A percentile compares a stretch with the other conserved stretches of the same genome.
Conservation (phyloP, 345 rosid species). For the Salix suchowensis region DNA sequence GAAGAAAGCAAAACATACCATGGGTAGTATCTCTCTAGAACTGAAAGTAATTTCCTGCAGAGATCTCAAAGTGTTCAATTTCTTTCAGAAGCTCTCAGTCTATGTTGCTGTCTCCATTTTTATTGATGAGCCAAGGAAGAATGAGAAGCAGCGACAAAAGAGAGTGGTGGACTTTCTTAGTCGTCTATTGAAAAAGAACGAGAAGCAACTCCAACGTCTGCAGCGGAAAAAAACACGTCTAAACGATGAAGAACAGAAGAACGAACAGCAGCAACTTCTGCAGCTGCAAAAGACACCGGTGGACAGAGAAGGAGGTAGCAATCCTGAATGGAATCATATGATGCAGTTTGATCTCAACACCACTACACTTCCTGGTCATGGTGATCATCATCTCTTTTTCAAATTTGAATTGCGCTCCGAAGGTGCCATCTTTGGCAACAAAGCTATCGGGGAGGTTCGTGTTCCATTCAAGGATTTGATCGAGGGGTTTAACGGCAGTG, state of each 20-base stretch:
- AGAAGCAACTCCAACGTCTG: conserved; percentile 5
- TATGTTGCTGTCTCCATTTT: conserved; percentile 32
- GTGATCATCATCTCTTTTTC: conserved; percentile 19
- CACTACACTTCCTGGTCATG: not conserved
- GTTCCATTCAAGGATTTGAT: conserved; percentile 37
- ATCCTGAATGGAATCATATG: conserved; percentile 47
- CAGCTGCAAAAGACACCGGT: conserved; percentile 31
- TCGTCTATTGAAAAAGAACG: conserved; percentile 5
- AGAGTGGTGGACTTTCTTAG: conserved; percentile 11
- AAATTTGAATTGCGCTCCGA: conserved; percentile 27
- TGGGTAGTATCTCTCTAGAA: conserved; percentile 30
- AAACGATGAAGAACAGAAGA: conserved; percentile 8
- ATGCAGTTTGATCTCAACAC: conserved; percentile 33
- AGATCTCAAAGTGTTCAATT: conserved; percentile 42
- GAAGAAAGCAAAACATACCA: not conserved
- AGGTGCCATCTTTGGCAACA: conserved; percentile 21
- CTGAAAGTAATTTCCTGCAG: conserved; percentile 35
- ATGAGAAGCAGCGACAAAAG: conserved; percentile 19
- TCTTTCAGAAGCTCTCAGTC: conserved; percentile 41
- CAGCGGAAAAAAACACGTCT: conserved; percentile 29
- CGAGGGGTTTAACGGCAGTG: conserved; percentile 29
- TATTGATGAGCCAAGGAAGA: conserved; percentile 8
- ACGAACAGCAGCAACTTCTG: conserved; percentile 7
- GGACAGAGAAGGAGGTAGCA: conserved; percentile 29
- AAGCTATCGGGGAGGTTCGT: conserved; percentile 32